A percentile compares a stretch with the other conserved stretches of the same genome.
These are phyloP conservation scores for Backusella luteola DNA, from an alignment of 192 early-diverging fungal genomes.

Conservation along the genomic window DNA sequence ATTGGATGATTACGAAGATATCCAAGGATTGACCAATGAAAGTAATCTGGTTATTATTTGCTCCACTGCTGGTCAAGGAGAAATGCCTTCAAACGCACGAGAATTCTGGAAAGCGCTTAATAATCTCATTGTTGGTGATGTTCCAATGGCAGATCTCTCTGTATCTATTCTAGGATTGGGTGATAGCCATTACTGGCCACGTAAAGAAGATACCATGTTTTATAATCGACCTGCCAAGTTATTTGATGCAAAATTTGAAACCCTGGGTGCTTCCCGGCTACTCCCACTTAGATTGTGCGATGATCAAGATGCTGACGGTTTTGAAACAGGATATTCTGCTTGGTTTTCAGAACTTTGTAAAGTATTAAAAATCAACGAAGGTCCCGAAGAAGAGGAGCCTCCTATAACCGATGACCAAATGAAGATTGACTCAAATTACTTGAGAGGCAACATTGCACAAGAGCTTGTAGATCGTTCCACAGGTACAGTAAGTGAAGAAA, in stretches of 20 bases:
- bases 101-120: slow-evolving; percentile 85
- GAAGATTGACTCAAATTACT: slow-evolving; percentile 87
- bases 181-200: slow-evolving; percentile 96
- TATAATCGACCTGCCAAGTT: slow-evolving; percentile 91
- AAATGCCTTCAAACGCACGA: slow-evolving; percentile 87
- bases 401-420: slow-evolving; percentile 84
- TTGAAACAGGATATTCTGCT: slow-evolving; percentile 69
- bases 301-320: slow-evolving; percentile 93
- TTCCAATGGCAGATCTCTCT: slow-evolving; percentile 60
- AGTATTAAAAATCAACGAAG: slow-evolving; percentile 68
- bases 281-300: slow-evolving; percentile 77
- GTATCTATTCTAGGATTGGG: slow-evolving; percentile 87
- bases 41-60: slow-evolving; percentile 74
- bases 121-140: slow-evolving; percentile 49
- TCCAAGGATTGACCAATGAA: slow-evolving; percentile 78
- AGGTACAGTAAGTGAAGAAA: slow-evolving; percentile 80
- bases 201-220: slow-evolving; percentile 82
- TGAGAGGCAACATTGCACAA: slow-evolving; percentile 88
- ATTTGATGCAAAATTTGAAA: slow-evolving; percentile 74
- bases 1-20: slow-evolving; percentile 74
- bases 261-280: slow-evolving; percentile 69
- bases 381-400: slow-evolving; percentile 49
- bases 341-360: slow-evolving; percentile 84
- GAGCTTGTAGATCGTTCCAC: slow-evolving; percentile 78
- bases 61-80: slow-evolving; percentile 94